Conservation (phyloP, 257 asterid genomes). For the Petrea volubilis region DNA sequence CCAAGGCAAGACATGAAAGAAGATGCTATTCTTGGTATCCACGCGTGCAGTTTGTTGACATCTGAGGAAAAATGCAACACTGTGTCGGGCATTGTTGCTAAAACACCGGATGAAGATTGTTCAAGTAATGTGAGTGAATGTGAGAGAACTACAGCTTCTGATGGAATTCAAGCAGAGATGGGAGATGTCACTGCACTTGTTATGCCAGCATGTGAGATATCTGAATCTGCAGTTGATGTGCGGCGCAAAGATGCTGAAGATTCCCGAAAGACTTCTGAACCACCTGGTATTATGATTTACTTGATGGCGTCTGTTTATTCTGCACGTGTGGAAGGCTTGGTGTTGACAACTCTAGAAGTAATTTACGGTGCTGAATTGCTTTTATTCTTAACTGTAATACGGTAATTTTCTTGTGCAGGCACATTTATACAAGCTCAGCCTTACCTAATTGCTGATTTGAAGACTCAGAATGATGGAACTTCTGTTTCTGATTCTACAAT, state of each 20-base stretch:
- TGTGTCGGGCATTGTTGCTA: not conserved
- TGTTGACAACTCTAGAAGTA: constrained; percentile 30
- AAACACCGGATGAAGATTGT: constrained; percentile 24
- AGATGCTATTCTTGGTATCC: constrained; percentile 13
- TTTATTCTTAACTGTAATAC: constrained; percentile 23
- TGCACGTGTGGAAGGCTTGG: constrained; percentile 20
- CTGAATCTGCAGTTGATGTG: constrained; percentile 20
- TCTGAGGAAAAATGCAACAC: constrained; percentile 3
- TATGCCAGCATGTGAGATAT: constrained; percentile 14
- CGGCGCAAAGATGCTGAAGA: constrained; percentile 17
- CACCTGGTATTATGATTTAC: constrained; percentile 35
- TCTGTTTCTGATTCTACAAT: constrained; percentile 27
- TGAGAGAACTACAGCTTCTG: constrained; percentile 6
- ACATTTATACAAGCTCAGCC: constrained; percentile 29
- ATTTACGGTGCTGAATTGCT: constrained; percentile 17
- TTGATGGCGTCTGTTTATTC: constrained; percentile 12
- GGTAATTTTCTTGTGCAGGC: constrained; percentile 37
- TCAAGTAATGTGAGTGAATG: constrained; percentile 25
- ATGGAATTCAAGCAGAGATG: constrained; percentile 1
- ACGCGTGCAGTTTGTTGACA: constrained; percentile 10
- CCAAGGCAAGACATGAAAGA: constrained; percentile 15
- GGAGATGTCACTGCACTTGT: constrained; percentile 19
- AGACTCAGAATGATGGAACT: constrained; percentile 28
- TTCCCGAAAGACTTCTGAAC: constrained; percentile 30
- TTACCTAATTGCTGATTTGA: constrained; percentile 26